A percentile compares a stretch with the other conserved stretches of the same genome.
phyloP scores from a whole-genome alignment of 345 rosid species.

The Crucihimalaya himalaica region DNA sequence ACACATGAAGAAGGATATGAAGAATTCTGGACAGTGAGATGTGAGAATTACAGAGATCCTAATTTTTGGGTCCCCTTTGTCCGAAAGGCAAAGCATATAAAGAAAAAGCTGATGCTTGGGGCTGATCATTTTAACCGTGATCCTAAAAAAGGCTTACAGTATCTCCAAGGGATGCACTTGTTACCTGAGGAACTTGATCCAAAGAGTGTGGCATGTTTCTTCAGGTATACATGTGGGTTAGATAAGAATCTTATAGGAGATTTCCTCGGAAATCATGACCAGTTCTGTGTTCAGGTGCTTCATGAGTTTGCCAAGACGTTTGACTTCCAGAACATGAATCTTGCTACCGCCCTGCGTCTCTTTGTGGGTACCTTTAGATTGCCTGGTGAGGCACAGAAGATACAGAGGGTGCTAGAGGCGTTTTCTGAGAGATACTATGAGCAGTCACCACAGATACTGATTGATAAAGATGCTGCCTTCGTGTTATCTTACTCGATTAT shows the following conservation, averaged over 20 bases:
- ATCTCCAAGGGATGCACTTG: constrained; percentile 66
- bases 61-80: constrained; percentile 65
- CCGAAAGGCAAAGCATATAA: constrained; percentile 53
- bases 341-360: constrained; percentile 72
- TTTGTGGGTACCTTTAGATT: constrained; percentile 74
- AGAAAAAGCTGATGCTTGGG: constrained; percentile 61
- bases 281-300: constrained; percentile 75
- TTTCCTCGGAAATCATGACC: constrained; percentile 73
- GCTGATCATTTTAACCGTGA: constrained; percentile 74
- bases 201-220: constrained; percentile 65
- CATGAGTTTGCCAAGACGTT: constrained; percentile 68
- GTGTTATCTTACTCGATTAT: constrained; percentile 75
- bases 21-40: constrained; percentile 59
- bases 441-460: constrained; percentile 64
- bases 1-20: constrained; percentile 47
- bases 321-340: constrained; percentile 65
- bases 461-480: constrained; percentile 67
- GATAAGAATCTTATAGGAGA: constrained; percentile 74
- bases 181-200: constrained; percentile 72
- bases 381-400: constrained; percentile 87
- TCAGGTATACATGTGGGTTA: constrained; percentile 70
- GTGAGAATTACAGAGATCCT: constrained; percentile 59
- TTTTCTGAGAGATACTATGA: constrained; percentile 82
- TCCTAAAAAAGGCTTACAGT: constrained; percentile 66
- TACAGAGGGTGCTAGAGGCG: constrained; percentile 80